A percentile compares a stretch with the other conserved stretches of the same genome.
Evolutionary conservation across 2,329 filamentous ascomycete species (phyloP).

Genomic region (Trichoderma lentiforme): DNA sequence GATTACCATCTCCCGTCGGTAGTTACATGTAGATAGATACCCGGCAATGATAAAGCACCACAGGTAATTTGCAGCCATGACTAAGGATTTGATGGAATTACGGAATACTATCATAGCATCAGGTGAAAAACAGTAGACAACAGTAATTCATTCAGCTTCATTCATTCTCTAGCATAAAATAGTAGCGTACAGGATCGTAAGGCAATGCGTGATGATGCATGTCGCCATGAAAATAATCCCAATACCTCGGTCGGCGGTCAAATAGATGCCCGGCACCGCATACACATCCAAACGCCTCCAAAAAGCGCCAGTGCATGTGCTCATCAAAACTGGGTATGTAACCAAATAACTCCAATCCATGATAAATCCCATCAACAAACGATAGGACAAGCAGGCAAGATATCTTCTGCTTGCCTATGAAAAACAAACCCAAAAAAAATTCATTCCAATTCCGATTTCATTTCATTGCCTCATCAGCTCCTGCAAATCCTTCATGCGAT

Average conservation of each 20-base stretch:
- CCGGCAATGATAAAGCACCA: not conserved
- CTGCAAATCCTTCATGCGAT: slow-evolving; percentile 59
- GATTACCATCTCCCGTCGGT: too few species aligned
- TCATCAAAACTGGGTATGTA: slow-evolving; percentile 6
- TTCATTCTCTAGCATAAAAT: not conserved
- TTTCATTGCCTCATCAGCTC: slow-evolving; percentile 42
- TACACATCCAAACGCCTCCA: not conserved
- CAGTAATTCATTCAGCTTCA: not conserved
- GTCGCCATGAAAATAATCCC: not conserved
- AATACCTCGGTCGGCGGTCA: too few species aligned
- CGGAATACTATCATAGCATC: not conserved
- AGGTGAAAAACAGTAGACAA: not conserved
- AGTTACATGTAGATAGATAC: too few species aligned
- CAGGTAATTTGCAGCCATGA: not conserved
- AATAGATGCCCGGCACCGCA: not conserved
- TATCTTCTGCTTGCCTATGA: not conserved
- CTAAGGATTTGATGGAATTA: not conserved
- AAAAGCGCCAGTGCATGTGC: not conserved
- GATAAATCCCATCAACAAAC: not conserved
- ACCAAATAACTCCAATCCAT: slow-evolving; percentile 2
- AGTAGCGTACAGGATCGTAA: not conserved
- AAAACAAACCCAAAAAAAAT: not conserved
- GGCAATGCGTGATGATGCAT: not conserved
- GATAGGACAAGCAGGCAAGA: not conserved
- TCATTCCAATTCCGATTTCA: not conserved